phyloP scores from a whole-genome alignment of 2,329 filamentous ascomycete species.

The Trichoderma cornu-damae region DNA sequence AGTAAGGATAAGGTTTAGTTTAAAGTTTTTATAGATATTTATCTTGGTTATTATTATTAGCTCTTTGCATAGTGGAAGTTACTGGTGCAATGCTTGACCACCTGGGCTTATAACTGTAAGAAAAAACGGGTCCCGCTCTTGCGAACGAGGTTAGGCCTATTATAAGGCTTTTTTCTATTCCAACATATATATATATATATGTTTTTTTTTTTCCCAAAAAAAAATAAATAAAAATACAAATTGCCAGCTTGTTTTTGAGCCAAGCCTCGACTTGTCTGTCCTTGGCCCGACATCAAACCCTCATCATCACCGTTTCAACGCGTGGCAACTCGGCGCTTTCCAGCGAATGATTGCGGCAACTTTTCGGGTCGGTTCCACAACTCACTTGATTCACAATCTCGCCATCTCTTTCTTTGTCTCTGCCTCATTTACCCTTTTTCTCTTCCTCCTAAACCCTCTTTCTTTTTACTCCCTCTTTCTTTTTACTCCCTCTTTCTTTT shows the following conservation, averaged over 20 bases:
- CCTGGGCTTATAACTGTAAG: too few relatives aligned
- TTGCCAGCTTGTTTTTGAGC: not conserved
- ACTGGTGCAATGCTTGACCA: too few relatives aligned
- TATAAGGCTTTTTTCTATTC: too few relatives aligned
- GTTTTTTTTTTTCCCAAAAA: too few relatives aligned
- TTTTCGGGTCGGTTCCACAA: constrained; percentile 12
- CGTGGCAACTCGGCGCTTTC: constrained; percentile 11
- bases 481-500: not conserved
- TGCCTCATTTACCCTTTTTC: not conserved
- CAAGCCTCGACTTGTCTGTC: not conserved
- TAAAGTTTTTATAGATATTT: too few relatives aligned
- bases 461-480: not conserved
- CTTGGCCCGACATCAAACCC: not conserved
- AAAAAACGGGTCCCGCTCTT: too few relatives aligned
- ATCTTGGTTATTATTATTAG: too few relatives aligned
- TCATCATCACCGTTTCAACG: constrained; percentile 1
- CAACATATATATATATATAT: too few relatives aligned
- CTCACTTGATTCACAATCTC: constrained; percentile 5
- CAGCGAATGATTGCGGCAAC: constrained; percentile 9
- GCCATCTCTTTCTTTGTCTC: not conserved
- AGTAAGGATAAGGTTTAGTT: too few relatives aligned
- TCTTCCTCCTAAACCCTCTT: not conserved
- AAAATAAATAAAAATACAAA: not conserved
- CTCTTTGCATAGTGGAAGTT: too few relatives aligned
- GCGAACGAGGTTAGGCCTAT: too few relatives aligned